Evolutionary conservation across 441 rosid genomes (phyloP).

Genomic region (Melastoma candidum): DNA sequence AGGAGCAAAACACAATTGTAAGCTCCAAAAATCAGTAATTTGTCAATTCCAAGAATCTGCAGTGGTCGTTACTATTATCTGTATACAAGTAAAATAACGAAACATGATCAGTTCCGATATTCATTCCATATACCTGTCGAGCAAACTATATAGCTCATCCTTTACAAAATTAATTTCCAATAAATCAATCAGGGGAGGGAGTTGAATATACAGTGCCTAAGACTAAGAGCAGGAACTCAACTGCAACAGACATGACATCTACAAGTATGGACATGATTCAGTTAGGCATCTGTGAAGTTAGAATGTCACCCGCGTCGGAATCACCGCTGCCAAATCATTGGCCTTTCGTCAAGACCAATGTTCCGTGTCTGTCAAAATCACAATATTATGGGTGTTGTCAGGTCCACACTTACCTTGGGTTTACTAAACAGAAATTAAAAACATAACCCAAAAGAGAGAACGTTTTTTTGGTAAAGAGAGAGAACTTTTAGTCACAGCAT

Average conservation of each 20-base stretch:
- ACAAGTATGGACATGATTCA: constrained; percentile 31
- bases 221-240: constrained; percentile 51
- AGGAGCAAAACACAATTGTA: too few species aligned
- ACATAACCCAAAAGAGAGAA: too few species aligned
- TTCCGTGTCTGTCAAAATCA: constrained; percentile 36
- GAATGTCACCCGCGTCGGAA: constrained; percentile 18
- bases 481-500: too few species aligned
- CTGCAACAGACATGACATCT: constrained; percentile 38
- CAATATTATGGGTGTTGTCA: constrained; percentile 18
- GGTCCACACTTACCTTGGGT: too few species aligned
- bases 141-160: neutral
- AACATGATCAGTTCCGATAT: too few species aligned
- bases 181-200: constrained; percentile 21
- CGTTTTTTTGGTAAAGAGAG: too few species aligned
- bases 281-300: constrained; percentile 25
- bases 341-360: constrained; percentile 18
- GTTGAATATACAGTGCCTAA: constrained; percentile 35
- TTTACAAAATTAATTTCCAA: constrained; percentile 28
- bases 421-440: too few species aligned
- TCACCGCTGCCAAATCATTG: constrained; percentile 21
- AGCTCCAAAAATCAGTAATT: too few species aligned
- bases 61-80: too few species aligned
- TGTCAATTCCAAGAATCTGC: too few species aligned
- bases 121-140: too few species aligned
- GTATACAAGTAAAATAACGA: too few species aligned